These are phyloP conservation scores for Tetrahymena borealis DNA, from an alignment of 73 alveolate species.

Conservation along the genomic window DNA sequence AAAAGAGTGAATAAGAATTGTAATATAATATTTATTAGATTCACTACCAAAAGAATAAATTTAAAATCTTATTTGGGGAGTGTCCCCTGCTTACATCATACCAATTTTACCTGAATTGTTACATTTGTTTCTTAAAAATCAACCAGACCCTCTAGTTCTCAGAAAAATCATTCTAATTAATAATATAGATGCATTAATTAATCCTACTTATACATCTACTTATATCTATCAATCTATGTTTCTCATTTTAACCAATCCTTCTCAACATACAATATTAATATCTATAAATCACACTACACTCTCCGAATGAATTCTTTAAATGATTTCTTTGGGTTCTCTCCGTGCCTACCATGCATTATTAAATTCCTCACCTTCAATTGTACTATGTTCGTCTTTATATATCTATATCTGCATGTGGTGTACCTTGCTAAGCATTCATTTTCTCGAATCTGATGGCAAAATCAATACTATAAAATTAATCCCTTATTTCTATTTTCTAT, in stretches of 20 bases:
- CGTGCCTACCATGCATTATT: too few relatives aligned
- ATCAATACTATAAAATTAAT: too few relatives aligned
- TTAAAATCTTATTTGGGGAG: too few relatives aligned
- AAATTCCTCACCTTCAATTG: too few relatives aligned
- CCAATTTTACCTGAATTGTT: neutral
- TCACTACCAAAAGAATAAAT: neutral
- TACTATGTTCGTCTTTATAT: too few relatives aligned
- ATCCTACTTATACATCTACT: slow-evolving; percentile 2
- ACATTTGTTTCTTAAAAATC: neutral
- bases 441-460: too few relatives aligned
- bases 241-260: neutral
- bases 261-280: neutral
- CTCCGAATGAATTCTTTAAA: neutral
- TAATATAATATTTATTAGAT: neutral
- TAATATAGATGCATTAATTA: neutral
- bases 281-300: neutral
- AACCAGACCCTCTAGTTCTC: neutral
- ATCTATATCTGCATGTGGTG: too few relatives aligned
- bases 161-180: neutral
- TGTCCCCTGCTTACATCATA: too few relatives aligned
- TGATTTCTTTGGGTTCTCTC: too few relatives aligned
- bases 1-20: neutral
- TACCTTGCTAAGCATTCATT: too few relatives aligned
- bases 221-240: neutral
- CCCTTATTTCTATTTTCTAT: too few relatives aligned